These are phyloP conservation scores for Arxiozyma telluris DNA, from an alignment of 1,139 yeast genomes.

Conservation along the genomic window DNA sequence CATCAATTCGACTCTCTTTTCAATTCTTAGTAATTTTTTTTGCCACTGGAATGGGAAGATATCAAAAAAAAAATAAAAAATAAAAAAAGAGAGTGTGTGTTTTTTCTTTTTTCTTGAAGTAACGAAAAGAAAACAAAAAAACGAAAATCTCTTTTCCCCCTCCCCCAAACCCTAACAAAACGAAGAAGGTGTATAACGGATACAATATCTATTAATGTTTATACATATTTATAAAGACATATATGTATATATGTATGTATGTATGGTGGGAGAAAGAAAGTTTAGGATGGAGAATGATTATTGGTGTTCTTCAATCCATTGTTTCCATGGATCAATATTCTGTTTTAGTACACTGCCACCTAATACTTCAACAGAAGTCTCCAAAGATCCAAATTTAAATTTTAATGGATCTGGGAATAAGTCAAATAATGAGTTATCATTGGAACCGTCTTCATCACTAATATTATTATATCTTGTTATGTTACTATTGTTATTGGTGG, in stretches of 20 bases:
- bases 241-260: too few species aligned
- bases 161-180: too few species aligned
- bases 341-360: constrained; percentile 60
- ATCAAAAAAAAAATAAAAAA: too few species aligned
- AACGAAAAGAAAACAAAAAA: too few species aligned
- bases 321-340: constrained; percentile 51
- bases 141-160: too few species aligned
- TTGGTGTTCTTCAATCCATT: constrained; percentile 59
- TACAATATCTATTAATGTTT: too few species aligned
- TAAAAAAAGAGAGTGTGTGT: too few species aligned
- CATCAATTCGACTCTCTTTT: not conserved
- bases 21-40: not conserved
- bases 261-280: too few species aligned
- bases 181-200: too few species aligned
- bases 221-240: too few species aligned
- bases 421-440: constrained; percentile 23
- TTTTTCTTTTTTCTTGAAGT: too few species aligned
- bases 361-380: constrained; percentile 61
- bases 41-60: not conserved
- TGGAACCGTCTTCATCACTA: constrained; percentile 83
- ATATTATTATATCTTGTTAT: constrained; percentile 29
- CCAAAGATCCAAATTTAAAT: constrained; percentile 33
- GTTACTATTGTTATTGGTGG: too few species aligned
- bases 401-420: not conserved
- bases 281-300: not conserved